Evolutionary conservation across 73 alveolate species (phyloP).

Genomic region (Paramecium biaurelia): DNA sequence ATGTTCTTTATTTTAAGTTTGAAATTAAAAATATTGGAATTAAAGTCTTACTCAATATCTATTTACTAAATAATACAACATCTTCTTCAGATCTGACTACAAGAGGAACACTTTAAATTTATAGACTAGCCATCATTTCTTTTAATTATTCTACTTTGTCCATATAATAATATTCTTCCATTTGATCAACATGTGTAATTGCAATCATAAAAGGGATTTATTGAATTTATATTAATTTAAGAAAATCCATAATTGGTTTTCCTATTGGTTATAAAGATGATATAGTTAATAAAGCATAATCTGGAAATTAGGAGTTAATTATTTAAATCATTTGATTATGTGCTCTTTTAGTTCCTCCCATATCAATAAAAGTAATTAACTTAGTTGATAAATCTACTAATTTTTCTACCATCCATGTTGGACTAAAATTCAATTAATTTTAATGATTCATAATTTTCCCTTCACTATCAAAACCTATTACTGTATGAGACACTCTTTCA

Average conservation of each 20-base stretch:
- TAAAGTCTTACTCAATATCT: constrained; percentile 73
- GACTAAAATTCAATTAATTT: constrained; percentile 3
- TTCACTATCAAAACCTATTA: constrained; percentile 91
- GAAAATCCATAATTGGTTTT: constrained; percentile 75
- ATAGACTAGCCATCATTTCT: constrained; percentile 58
- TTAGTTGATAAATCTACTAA: background rate
- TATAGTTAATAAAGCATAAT: constrained; percentile 84
- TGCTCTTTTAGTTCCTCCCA: constrained; percentile 93
- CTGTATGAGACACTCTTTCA: constrained; percentile 83
- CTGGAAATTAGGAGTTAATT: constrained; percentile 86
- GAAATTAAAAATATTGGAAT: constrained; percentile 84
- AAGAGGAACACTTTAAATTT: constrained; percentile 51
- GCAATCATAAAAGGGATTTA: constrained; percentile 90
- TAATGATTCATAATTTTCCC: constrained; percentile 88
- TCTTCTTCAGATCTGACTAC: constrained; percentile 80
- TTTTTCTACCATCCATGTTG: background rate
- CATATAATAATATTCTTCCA: constrained; percentile 23
- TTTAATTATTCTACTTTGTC: constrained; percentile 43
- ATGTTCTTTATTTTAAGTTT: constrained; percentile 70
- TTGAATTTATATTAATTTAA: constrained; percentile 77
- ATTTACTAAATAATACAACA: constrained; percentile 73
- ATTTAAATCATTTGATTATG: constrained; percentile 84
- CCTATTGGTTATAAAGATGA: constrained; percentile 79
- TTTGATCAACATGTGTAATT: constrained; percentile 80
- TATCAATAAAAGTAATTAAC: constrained; percentile 90